phyloP scores from a whole-genome alignment of 345 rosid genomes.

The Euphorbia peplus region DNA sequence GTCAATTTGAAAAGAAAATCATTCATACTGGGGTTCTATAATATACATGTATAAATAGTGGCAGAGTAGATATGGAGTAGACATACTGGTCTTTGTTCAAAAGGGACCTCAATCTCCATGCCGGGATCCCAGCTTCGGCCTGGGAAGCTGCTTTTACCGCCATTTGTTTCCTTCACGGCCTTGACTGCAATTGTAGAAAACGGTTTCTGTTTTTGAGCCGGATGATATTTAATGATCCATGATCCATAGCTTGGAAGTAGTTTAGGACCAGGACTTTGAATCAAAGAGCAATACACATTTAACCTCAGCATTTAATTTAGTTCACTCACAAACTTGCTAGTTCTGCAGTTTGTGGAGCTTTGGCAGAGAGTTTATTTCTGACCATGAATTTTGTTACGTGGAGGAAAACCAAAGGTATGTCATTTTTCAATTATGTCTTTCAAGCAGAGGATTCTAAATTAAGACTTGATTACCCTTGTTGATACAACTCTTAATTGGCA shows the following conservation, averaged over 20 bases:
- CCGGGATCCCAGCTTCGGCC: constrained; percentile 87
- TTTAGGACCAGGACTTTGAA: constrained; percentile 38
- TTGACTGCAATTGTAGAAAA: constrained; percentile 34
- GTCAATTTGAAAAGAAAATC: constrained; percentile 1
- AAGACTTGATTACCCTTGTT: background rate
- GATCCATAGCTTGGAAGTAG: constrained; percentile 44
- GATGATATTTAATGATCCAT: constrained; percentile 32
- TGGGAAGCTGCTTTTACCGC: constrained; percentile 49
- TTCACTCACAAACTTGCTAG: background rate
- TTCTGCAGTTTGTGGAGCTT: constrained; percentile 9
- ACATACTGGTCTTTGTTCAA: constrained; percentile 88
- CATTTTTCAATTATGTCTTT: background rate
- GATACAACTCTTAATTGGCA: background rate
- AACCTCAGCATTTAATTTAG: constrained; percentile 56
- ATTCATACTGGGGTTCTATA: background rate
- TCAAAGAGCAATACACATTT: constrained; percentile 47
- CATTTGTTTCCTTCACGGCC: constrained; percentile 60
- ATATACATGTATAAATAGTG: too few species aligned
- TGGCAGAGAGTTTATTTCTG: constrained; percentile 2
- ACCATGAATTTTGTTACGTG: constrained; percentile 26
- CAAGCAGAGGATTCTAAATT: constrained; percentile 1
- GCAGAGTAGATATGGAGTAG: background rate
- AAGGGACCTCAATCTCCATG: constrained; percentile 79
- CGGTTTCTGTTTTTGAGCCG: constrained; percentile 32
- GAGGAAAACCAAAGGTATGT: constrained; percentile 13